phyloP scores from a whole-genome alignment of 1,139 yeast species.

The Candida sp. region DNA sequence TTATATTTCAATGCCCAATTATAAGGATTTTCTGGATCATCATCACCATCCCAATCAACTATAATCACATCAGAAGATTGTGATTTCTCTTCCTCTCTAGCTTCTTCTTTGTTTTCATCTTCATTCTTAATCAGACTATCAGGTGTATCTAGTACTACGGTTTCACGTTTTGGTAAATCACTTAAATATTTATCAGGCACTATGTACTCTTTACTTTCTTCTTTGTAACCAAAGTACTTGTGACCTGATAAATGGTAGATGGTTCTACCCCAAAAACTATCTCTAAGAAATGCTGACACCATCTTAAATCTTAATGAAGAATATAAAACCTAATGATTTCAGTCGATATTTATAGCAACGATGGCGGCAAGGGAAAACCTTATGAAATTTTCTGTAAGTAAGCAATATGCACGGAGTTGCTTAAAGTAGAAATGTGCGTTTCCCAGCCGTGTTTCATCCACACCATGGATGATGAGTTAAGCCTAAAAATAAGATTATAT shows the following conservation, averaged over 20 bases:
- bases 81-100: neutral
- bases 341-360: neutral
- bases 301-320: slow-evolving; percentile 3
- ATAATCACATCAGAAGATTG: slow-evolving; percentile 5
- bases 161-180: slow-evolving; percentile 1
- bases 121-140: neutral
- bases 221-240: slow-evolving; percentile 24
- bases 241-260: slow-evolving; percentile 29
- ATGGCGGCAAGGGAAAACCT: neutral
- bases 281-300: slow-evolving; percentile 22
- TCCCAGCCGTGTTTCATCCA: neutral
- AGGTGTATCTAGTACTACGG: neutral
- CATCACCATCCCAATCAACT: slow-evolving; percentile 44
- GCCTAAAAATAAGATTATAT: too few species aligned
- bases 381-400: too few species aligned
- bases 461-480: neutral
- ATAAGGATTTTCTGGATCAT: slow-evolving; percentile 56
- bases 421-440: neutral
- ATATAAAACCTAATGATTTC: neutral
- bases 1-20: slow-evolving; percentile 50
- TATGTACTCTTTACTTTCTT: slow-evolving; percentile 29
- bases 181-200: slow-evolving; percentile 29
- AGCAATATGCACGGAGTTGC: neutral
- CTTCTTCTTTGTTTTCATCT: neutral
- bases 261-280: slow-evolving; percentile 31